These are phyloP conservation scores for Cercospora nicotianae DNA, from an alignment of 2,329 filamentous ascomycete genomes.

Conservation along the genomic window DNA sequence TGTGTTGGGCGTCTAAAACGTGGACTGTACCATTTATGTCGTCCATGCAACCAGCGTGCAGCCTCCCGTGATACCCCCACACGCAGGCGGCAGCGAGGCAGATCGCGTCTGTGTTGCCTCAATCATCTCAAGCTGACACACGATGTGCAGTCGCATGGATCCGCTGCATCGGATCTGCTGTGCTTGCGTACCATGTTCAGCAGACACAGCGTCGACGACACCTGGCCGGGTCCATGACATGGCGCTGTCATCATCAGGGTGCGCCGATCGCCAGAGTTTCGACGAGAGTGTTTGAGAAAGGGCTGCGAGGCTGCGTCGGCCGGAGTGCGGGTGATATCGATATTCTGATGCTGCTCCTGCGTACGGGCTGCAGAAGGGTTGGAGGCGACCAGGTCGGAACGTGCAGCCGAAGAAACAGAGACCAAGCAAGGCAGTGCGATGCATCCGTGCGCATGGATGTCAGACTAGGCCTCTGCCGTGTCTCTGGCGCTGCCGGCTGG, in stretches of 20 bases:
- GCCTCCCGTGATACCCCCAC: neutral
- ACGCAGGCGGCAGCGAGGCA: neutral
- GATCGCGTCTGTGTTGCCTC: slow-evolving; percentile 15
- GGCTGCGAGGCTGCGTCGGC: neutral
- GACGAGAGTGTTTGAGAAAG: neutral
- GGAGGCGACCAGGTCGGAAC: slow-evolving; percentile 1
- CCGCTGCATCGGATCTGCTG: slow-evolving; percentile 15
- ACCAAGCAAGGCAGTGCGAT: neutral
- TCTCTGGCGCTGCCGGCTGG: neutral
- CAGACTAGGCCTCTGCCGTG: neutral
- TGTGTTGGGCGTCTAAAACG: neutral
- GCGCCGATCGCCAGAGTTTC: neutral
- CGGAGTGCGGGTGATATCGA: slow-evolving; percentile 3
- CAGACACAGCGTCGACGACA: neutral
- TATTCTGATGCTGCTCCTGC: neutral
- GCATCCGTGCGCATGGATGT: slow-evolving; percentile 2
- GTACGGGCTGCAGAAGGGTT: neutral
- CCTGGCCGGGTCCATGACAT: neutral
- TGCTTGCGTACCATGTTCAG: neutral
- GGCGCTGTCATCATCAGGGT: neutral
- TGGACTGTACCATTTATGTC: neutral
- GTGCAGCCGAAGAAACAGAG: slow-evolving; percentile 1
- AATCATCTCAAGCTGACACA: slow-evolving; percentile 13
- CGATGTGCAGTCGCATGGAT: slow-evolving; percentile 12
- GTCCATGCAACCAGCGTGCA: neutral